Percentiles rank a stretch among this genome's conserved stretches.
phyloP scores from a whole-genome alignment of 495 filamentous ascomycete species.

The Daldinia loculata region DNA sequence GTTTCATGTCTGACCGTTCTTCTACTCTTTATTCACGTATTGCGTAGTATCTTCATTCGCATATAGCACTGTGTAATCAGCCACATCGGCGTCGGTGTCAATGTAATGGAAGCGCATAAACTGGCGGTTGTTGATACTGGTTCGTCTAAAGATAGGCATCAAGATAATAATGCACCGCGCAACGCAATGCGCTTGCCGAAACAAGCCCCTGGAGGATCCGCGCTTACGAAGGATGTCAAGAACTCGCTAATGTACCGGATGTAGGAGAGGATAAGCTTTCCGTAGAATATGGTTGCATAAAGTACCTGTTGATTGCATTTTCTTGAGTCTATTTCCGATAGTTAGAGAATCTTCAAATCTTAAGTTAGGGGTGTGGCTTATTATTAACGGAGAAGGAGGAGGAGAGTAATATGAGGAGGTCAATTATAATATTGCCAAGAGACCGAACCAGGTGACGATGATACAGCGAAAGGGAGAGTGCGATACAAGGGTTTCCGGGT shows the following conservation, averaged over 20 bases:
- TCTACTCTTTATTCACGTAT: neutral
- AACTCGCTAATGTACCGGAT: neutral
- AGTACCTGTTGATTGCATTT: neutral
- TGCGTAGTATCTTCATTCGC: neutral
- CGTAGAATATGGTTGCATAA: constrained; percentile 3
- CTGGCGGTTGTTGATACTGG: neutral
- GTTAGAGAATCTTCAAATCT: neutral
- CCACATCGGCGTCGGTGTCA: neutral
- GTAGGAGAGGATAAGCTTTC: neutral
- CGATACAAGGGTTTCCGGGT: constrained; percentile 15
- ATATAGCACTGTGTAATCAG: neutral
- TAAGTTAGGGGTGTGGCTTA: neutral
- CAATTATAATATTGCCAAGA: constrained; percentile 22
- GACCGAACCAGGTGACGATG: constrained; percentile 35
- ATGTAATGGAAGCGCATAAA: constrained; percentile 1
- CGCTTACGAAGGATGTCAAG: constrained; percentile 18
- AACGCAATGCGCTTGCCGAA: constrained; percentile 34
- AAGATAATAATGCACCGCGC: constrained; percentile 9
- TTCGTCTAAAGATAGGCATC: neutral
- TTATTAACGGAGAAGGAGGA: neutral
- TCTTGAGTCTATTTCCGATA: too few species aligned
- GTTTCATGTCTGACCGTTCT: neutral
- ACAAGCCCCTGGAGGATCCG: constrained; percentile 23
- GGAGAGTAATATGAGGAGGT: constrained; percentile 16
- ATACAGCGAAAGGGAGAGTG: constrained; percentile 27